These are phyloP conservation scores for Zasmidium cellare DNA, from an alignment of 2,329 filamentous ascomycete species.

Conservation along the genomic window DNA sequence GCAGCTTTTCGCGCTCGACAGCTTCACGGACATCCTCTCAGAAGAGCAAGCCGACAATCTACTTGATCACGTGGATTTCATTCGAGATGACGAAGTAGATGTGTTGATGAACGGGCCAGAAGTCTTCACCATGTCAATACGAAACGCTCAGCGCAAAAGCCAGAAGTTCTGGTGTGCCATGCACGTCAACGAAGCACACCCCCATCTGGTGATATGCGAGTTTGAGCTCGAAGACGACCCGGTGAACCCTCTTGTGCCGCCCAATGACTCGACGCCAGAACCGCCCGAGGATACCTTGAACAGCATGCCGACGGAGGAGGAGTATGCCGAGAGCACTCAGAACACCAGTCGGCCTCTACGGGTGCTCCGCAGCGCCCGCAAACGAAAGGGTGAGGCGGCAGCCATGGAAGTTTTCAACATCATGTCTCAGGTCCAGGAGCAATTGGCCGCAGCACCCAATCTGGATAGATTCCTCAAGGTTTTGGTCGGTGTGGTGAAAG, in stretches of 20 bases:
- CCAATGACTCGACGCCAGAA: constrained; percentile 60
- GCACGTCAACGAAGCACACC: constrained; percentile 69
- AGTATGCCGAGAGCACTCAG: constrained; percentile 73
- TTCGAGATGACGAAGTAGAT: constrained; percentile 78
- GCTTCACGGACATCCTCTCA: constrained; percentile 78
- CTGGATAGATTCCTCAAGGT: constrained; percentile 77
- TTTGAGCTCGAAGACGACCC: constrained; percentile 82
- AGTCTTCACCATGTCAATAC: constrained; percentile 77
- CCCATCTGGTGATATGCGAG: constrained; percentile 77
- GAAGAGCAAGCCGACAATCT: constrained; percentile 84
- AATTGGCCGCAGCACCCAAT: constrained; percentile 70
- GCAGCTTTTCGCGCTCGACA: constrained; percentile 71
- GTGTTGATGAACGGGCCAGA: constrained; percentile 76
- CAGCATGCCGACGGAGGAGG: constrained; percentile 70
- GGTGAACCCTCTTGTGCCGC: constrained; percentile 65
- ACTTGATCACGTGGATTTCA: constrained; percentile 84
- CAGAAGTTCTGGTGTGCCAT: constrained; percentile 85
- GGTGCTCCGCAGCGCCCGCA: constrained; percentile 72
- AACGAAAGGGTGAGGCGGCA: constrained; percentile 73
- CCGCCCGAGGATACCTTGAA: constrained; percentile 72
- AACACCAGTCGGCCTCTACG: constrained; percentile 75
- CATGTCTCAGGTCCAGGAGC: constrained; percentile 88
- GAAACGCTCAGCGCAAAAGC: constrained; percentile 54
- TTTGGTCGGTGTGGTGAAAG: constrained; percentile 81
- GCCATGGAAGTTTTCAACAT: constrained; percentile 91